Evolutionary conservation across 352 stramenopile genomes (phyloP).

Genomic region (Globisporangium yorkense): DNA sequence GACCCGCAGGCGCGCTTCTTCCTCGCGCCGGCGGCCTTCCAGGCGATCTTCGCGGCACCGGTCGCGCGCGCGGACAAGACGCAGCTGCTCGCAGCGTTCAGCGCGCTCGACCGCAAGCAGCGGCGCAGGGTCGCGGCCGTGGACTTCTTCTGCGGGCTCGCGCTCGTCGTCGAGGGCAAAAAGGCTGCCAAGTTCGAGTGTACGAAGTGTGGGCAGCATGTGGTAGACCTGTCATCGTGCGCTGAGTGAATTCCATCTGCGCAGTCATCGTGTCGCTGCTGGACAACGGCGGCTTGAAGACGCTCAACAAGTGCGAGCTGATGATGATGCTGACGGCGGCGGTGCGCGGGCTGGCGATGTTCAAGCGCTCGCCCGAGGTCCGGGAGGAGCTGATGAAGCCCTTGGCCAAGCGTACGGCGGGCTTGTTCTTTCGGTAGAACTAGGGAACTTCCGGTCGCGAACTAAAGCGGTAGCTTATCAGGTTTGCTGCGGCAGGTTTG

Average conservation of each 20-base stretch:
- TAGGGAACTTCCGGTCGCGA: background rate
- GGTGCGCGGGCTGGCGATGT: conserved; percentile 43
- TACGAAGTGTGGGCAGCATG: conserved; percentile 11
- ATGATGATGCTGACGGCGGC: conserved; percentile 47
- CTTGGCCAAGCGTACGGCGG: conserved; percentile 36
- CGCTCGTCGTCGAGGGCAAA: conserved; percentile 53
- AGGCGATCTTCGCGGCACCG: conserved; percentile 26
- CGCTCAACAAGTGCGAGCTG: conserved; percentile 55
- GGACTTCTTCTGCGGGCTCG: conserved; percentile 60
- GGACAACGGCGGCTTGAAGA: conserved; percentile 55
- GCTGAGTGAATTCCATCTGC: background rate
- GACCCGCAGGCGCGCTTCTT: conserved; percentile 46
- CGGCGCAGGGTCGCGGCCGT: conserved; percentile 27
- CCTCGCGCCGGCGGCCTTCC: conserved; percentile 41
- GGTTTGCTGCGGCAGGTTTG: conserved; percentile 22
- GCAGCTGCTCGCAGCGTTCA: conserved; percentile 39
- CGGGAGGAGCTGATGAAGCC: conserved; percentile 30
- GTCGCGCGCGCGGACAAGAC: conserved; percentile 24
- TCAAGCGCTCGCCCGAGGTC: conserved; percentile 29
- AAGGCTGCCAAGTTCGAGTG: conserved; percentile 64
- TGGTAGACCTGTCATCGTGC: background rate
- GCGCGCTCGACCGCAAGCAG: conserved; percentile 23
- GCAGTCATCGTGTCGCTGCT: conserved; percentile 53
- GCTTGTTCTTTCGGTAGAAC: too few species aligned
- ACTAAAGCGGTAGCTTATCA: background rate